Conservation (phyloP, 805 yeast species). For the Kodamaea fukazawae region DNA sequence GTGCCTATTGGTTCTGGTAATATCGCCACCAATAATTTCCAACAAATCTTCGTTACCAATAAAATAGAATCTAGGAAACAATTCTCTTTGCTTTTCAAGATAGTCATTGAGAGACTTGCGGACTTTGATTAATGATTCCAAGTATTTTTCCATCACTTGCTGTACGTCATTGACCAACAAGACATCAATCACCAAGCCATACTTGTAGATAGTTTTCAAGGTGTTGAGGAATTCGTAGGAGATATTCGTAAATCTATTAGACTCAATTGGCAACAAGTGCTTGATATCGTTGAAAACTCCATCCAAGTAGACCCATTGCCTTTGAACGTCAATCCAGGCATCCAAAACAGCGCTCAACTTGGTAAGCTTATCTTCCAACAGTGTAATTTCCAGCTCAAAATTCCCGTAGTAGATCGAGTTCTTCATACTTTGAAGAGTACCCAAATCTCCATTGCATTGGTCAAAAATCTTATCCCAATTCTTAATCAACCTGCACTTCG, state of each 20-base stretch:
- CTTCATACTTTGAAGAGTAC: conserved; percentile 64
- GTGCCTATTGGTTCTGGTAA: conserved; percentile 51
- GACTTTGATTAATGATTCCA: conserved; percentile 56
- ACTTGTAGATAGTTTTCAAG: conserved; percentile 48
- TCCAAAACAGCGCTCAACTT: conserved; percentile 52
- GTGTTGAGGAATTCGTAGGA: conserved; percentile 59
- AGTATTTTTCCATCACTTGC: conserved; percentile 44
- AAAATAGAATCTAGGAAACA: conserved; percentile 80
- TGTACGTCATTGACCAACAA: conserved; percentile 49
- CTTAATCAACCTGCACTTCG: conserved; percentile 53
- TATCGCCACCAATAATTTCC: conserved; percentile 72
- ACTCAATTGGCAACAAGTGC: conserved; percentile 65
- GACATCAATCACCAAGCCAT: conserved; percentile 55
- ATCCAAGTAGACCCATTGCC: conserved; percentile 83
- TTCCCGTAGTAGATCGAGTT: conserved; percentile 58
- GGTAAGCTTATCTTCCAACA: conserved; percentile 57
- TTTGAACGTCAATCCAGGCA: conserved; percentile 78
- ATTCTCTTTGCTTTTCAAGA: conserved; percentile 72
- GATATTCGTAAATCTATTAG: conserved; percentile 59
- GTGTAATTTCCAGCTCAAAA: conserved; percentile 57
- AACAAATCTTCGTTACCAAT: conserved; percentile 87
- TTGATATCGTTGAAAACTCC: conserved; percentile 72
- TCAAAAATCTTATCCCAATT: conserved; percentile 68
- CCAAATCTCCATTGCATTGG: conserved; percentile 57
- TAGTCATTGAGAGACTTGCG: conserved; percentile 70